Percentiles rank a stretch among this genome's conserved stretches.
phyloP scores from a whole-genome alignment of 2,329 filamentous ascomycete genomes.

The Penicillium decumbens region DNA sequence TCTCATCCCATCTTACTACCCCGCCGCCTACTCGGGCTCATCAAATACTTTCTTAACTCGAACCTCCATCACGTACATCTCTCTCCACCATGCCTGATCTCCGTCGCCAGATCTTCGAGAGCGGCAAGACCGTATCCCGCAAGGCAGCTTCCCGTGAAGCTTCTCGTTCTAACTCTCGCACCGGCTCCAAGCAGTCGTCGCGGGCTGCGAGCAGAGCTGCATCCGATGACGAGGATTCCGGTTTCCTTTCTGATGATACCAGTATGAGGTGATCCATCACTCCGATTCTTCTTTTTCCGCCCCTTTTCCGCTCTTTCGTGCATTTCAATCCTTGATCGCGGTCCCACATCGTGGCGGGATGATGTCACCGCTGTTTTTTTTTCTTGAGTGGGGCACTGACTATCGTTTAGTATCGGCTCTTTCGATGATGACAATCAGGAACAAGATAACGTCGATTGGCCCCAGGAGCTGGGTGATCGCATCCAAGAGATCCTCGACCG shows the following conservation, averaged over 20 bases:
- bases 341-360: slow-evolving; percentile 28
- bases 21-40: background rate
- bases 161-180: slow-evolving; percentile 51
- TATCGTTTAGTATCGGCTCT: slow-evolving; percentile 52
- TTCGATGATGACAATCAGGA: slow-evolving; percentile 61
- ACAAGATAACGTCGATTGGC: slow-evolving; percentile 56
- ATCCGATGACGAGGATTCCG: slow-evolving; percentile 57
- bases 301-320: slow-evolving; percentile 16
- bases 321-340: slow-evolving; percentile 12
- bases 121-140: slow-evolving; percentile 60
- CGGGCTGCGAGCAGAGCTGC: slow-evolving; percentile 52
- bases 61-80: background rate
- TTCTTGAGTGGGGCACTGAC: slow-evolving; percentile 6
- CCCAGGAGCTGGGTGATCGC: slow-evolving; percentile 58
- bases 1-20: slow-evolving; percentile 1
- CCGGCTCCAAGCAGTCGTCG: slow-evolving; percentile 51
- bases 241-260: slow-evolving; percentile 55
- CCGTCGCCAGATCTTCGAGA: slow-evolving; percentile 58
- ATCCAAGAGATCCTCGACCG: slow-evolving; percentile 69
- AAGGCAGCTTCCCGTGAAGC: slow-evolving; percentile 55
- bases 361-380: slow-evolving; percentile 30
- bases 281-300: slow-evolving; percentile 2
- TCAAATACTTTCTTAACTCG: background rate
- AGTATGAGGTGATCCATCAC: slow-evolving; percentile 49
- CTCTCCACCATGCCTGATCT: slow-evolving; percentile 43